Base-by-base conservation (phyloP, 2,329 filamentous ascomycete genomes). In the Trichoderma atroviride region DNA sequence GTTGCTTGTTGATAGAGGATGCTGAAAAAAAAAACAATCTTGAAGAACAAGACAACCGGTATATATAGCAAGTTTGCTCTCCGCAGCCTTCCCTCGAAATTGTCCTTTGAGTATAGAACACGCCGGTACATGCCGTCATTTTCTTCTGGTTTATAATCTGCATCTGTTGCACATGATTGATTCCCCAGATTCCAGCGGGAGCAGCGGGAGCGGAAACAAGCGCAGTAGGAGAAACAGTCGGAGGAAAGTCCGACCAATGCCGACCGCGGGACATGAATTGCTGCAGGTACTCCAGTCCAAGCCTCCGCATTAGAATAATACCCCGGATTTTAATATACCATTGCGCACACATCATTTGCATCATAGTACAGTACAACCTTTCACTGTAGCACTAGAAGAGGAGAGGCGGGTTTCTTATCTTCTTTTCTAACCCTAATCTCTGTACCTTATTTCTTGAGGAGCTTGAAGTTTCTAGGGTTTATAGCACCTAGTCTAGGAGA, bases 71-170 rank as follows among this genome's bases (percentile, higher is more conserved):
- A 43, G 7, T n/a, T 43, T n/a, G 16, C 40, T 43, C 19, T 43
- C 7, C 10, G 9, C 16, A 43, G 16, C 16, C 40, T 43, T 19
- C 7, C 19, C 40, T 9, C 16, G 16, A 43, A n/a, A 43, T n/a
- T 4, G 14, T 43, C 3, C 40, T 43, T 43, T 43, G 40, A 43
- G 19, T 43, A 43, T 19, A 57, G 55, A 57, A 35, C 4, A 57
- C 55, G 55, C 19, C 55, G 33, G 33, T 35, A 35, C 10, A 57
- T 57, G 29, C 29, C 55, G 55, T 35, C 55, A 57, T 57, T 9
- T 19, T 57, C 19, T 57, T 57, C 9, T 57, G 31, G 55, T 57
- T 57, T 57, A 31, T 57, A 57, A 57, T 57, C 33, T 57, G 22
- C 55, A 35, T 57, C 29, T 22, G 22, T 57, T 35, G 7, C 29